phyloP scores from a whole-genome alignment of 495 filamentous ascomycete species.

The Penicillium egyptiacum region DNA sequence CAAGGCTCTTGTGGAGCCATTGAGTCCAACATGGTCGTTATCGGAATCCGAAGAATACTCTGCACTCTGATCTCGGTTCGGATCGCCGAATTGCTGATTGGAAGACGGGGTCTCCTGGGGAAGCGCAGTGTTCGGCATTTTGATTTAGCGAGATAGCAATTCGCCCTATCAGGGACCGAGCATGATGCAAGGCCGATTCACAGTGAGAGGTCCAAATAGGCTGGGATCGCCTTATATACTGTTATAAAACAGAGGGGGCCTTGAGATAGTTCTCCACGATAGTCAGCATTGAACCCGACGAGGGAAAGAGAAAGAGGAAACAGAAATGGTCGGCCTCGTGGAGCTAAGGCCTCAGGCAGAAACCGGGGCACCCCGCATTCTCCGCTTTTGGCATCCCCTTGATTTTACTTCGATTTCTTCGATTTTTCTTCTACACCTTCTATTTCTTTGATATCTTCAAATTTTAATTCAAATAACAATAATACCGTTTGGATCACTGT shows the following conservation, averaged over 20 bases:
- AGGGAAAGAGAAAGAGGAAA: slow-evolving; percentile 18
- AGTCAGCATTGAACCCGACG: slow-evolving; percentile 18
- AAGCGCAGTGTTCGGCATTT: slow-evolving; percentile 42
- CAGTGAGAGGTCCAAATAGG: slow-evolving; percentile 11
- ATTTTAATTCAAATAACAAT: too few relatives aligned
- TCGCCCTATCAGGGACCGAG: slow-evolving; percentile 28
- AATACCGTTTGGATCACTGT: too few relatives aligned
- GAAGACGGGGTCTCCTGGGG: slow-evolving; percentile 29
- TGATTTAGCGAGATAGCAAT: slow-evolving; percentile 38
- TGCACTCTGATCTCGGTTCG: slow-evolving; percentile 39
- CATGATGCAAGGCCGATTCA: slow-evolving; percentile 24
- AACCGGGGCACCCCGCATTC: slow-evolving; percentile 28
- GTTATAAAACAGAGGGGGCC: slow-evolving; percentile 8
- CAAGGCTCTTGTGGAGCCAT: slow-evolving; percentile 36
- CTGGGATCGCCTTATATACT: not conserved
- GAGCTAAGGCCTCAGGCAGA: slow-evolving; percentile 29
- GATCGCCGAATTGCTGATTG: slow-evolving; percentile 24
- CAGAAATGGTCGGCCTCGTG: slow-evolving; percentile 16
- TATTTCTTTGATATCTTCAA: not conserved
- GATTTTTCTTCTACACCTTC: not conserved
- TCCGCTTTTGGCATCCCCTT: slow-evolving; percentile 15
- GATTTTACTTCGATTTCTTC: not conserved
- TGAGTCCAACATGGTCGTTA: slow-evolving; percentile 31
- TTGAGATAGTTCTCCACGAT: slow-evolving; percentile 10
- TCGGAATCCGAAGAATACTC: slow-evolving; percentile 46